Evolutionary conservation across 148 eudicot genomes (phyloP).

Genomic region (Diospyros kaki): DNA sequence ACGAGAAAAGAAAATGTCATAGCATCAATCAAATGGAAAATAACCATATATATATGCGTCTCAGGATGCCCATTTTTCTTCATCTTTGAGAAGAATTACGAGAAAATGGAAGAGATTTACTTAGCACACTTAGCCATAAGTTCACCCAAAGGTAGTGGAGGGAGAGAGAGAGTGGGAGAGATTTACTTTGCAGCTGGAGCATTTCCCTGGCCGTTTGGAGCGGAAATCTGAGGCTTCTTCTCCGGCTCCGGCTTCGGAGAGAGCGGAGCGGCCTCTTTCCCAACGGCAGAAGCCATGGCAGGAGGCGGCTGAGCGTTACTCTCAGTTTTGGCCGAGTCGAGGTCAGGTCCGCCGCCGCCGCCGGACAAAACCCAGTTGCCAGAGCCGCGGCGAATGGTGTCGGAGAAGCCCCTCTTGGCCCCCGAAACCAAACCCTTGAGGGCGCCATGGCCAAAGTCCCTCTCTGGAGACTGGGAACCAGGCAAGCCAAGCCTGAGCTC

Average conservation of each 20-base stretch:
- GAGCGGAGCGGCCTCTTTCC: slow-evolving; percentile 14
- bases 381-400: slow-evolving; percentile 12
- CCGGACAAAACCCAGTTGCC: slow-evolving; percentile 41
- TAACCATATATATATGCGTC: not conserved
- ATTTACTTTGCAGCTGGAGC: slow-evolving; percentile 44
- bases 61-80: not conserved
- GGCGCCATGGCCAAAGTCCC: not conserved
- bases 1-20: not conserved
- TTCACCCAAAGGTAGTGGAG: not conserved
- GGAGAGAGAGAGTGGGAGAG: not conserved
- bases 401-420: not conserved
- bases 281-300: slow-evolving; percentile 1
- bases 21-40: not conserved
- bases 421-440: not conserved
- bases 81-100: not conserved
- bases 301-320: slow-evolving; percentile 7
- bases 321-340: slow-evolving; percentile 17
- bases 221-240: slow-evolving; percentile 33
- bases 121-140: too few species aligned
- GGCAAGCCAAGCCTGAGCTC: not conserved
- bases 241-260: slow-evolving; percentile 16
- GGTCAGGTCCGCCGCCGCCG: slow-evolving; percentile 31
- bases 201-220: slow-evolving; percentile 25
- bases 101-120: not conserved
- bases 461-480: not conserved